Evolutionary conservation across 2,329 filamentous ascomycete genomes (phyloP), one percentile per base, ranked within the genome.

Genomic region (Thermothelomyces thermophilus): DNA sequence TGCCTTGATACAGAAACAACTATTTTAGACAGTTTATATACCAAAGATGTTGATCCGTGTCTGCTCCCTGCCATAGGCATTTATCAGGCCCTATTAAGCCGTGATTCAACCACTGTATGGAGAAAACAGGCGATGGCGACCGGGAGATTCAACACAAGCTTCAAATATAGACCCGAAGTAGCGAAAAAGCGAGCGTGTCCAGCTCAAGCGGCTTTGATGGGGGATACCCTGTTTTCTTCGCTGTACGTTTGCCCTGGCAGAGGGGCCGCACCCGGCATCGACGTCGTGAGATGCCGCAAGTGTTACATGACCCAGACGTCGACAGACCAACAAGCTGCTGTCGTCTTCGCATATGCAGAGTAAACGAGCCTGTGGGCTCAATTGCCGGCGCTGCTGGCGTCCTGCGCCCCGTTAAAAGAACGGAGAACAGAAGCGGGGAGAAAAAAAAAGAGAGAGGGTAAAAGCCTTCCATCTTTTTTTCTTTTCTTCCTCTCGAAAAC

Each of bases 361-460:
- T 36, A 44, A n/a, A 39, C 30, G 44, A 16, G 26, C 40, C 11
- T 17, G 16, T 17, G 17, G 41, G 24, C 24, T 39, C 46, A 22
- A 36, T 36, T 44, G 41, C 50, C 48, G 51, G 56, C 53, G 53
- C 55, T 53, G 51, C 46, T 52, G 50, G 48, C 46, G 24, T 40
- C 48, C 41, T 19, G 48, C 41, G 44, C 42, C 19, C 41, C 30
- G 4, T n/a, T n/a, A 26, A 28, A 14, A 7, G 42, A 41, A 24
- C 33, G 34, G 9, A 28, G 7, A 28, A 2, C 4, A n/a, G n/a
- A n/a, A n/a, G n/a, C n/a, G n/a, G n/a, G n/a, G n/a, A n/a, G n/a
- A n/a, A n/a, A n/a, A n/a, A n/a, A n/a, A n/a, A n/a, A n/a, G n/a
- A n/a, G n/a, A n/a, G n/a, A n/a, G n/a, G n/a, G n/a, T n/a, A n/a